Evolutionary conservation across 139 green algal species (phyloP).

Genomic region (Chlorella sp.): DNA sequence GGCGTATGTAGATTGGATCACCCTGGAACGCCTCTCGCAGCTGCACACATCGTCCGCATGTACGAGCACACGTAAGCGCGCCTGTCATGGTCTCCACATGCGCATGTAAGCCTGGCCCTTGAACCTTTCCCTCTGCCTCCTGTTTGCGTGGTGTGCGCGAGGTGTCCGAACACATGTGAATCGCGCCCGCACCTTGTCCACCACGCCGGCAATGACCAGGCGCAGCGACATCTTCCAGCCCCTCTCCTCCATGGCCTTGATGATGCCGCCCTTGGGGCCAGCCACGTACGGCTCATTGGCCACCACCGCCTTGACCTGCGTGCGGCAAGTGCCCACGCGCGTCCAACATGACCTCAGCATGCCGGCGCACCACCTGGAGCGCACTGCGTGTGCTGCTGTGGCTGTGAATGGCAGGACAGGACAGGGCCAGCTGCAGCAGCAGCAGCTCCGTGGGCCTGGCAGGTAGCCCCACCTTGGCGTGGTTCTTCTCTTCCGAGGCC

Average conservation of each 20-base stretch:
- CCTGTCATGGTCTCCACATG: too few species aligned
- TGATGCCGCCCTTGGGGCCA: slow-evolving; percentile 3
- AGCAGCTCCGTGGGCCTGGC: not conserved
- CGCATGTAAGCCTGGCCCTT: not conserved
- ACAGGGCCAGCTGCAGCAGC: not conserved
- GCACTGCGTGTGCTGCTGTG: not conserved
- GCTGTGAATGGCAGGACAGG: not conserved
- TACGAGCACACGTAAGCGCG: not conserved
- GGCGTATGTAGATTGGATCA: not conserved
- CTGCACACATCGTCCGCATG: not conserved
- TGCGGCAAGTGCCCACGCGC: too few species aligned
- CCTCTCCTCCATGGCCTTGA: slow-evolving; percentile 17
- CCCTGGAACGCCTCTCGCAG: not conserved
- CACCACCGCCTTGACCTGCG: slow-evolving; percentile 14
- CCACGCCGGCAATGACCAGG: not conserved
- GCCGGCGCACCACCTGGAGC: not conserved
- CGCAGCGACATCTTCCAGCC: slow-evolving; percentile 9
- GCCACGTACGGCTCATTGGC: slow-evolving; percentile 27
- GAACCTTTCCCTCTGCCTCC: not conserved
- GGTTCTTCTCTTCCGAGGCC: not conserved
- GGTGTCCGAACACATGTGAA: not conserved
- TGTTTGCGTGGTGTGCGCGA: not conserved
- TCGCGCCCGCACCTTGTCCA: slow-evolving; percentile 3
- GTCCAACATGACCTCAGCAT: too few species aligned
- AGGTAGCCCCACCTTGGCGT: not conserved